Conservation (phyloP, 192 early-diverging fungal genomes). For the Gaertneriomyces semiglobifer region DNA sequence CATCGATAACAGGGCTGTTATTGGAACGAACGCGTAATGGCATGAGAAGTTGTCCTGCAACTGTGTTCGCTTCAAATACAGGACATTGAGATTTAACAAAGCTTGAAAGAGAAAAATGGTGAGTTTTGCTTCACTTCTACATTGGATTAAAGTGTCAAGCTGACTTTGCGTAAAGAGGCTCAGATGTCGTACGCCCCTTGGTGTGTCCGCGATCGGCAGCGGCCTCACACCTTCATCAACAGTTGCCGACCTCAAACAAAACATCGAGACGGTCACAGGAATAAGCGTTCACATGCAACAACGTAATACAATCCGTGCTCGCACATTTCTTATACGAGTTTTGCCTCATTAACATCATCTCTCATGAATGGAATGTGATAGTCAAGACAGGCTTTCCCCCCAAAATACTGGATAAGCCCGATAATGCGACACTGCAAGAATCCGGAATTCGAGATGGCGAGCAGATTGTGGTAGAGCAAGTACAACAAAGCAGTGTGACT, state of each 20-base stretch:
- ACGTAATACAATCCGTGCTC: constrained; percentile 1
- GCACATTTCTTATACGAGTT: background rate
- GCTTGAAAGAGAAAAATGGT: no score
- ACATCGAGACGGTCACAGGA: constrained; percentile 11
- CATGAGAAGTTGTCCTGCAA: no score
- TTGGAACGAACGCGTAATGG: no score
- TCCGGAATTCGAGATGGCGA: constrained; percentile 45
- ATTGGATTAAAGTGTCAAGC: no score
- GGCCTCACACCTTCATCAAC: constrained; percentile 8
- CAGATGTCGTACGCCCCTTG: constrained; percentile 16
- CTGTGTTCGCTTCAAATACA: no score
- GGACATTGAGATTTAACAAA: no score
- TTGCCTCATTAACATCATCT: background rate
- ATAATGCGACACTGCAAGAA: constrained; percentile 13
- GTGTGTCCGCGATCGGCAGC: constrained; percentile 9
- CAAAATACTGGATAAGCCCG: constrained; percentile 22
- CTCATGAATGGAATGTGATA: background rate
- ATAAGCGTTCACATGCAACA: constrained; percentile 4
- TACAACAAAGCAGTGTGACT: constrained; percentile 5
- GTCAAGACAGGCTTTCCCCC: constrained; percentile 49
- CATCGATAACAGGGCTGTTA: no score
- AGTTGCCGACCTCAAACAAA: constrained; percentile 6
- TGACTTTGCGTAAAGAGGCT: constrained; percentile 9
- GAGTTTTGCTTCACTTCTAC: no score
- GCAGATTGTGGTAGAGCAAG: constrained; percentile 30